Evolutionary conservation across 208 protist genomes (phyloP).

Genomic region (Acanthamoeba healyi): DNA sequence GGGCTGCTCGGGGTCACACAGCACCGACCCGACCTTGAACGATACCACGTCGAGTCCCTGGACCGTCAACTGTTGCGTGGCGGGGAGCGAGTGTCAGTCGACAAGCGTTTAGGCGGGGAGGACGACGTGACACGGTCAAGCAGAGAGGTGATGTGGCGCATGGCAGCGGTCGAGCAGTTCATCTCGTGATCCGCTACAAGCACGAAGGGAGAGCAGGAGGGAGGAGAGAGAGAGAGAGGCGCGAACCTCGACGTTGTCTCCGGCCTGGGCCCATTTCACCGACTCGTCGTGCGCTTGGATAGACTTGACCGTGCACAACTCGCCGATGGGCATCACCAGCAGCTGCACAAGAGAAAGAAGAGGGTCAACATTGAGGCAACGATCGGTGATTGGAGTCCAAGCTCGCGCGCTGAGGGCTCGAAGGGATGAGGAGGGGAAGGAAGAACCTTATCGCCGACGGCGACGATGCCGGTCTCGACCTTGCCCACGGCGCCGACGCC

Average conservation of each 20-base stretch:
- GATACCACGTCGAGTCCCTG: slow-evolving; percentile 46
- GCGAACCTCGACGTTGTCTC: slow-evolving; percentile 84
- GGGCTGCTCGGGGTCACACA: slow-evolving; percentile 83
- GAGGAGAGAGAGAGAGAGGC: not conserved
- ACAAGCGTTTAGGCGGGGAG: too few species aligned
- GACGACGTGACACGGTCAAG: too few species aligned
- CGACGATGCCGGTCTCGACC: slow-evolving; percentile 85
- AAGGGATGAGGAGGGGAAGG: not conserved
- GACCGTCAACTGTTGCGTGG: slow-evolving; percentile 56
- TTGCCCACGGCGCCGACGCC: slow-evolving; percentile 81
- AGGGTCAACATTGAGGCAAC: too few species aligned
- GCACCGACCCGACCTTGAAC: slow-evolving; percentile 75
- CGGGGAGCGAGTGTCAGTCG: too few species aligned
- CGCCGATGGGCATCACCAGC: slow-evolving; percentile 78
- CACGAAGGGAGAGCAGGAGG: too few species aligned
- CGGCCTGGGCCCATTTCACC: slow-evolving; percentile 75
- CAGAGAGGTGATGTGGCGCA: too few species aligned
- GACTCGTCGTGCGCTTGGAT: slow-evolving; percentile 54
- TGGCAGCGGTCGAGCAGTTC: too few species aligned
- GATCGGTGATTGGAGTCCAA: too few species aligned
- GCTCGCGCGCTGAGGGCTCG: too few species aligned
- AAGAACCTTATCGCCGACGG: slow-evolving; percentile 80
- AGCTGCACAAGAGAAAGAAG: slow-evolving; percentile 11
- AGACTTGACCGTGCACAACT: slow-evolving; percentile 78
- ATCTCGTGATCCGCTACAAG: too few species aligned